Conservation (phyloP, 257 asterid genomes). For the Eustoma russellianum region DNA sequence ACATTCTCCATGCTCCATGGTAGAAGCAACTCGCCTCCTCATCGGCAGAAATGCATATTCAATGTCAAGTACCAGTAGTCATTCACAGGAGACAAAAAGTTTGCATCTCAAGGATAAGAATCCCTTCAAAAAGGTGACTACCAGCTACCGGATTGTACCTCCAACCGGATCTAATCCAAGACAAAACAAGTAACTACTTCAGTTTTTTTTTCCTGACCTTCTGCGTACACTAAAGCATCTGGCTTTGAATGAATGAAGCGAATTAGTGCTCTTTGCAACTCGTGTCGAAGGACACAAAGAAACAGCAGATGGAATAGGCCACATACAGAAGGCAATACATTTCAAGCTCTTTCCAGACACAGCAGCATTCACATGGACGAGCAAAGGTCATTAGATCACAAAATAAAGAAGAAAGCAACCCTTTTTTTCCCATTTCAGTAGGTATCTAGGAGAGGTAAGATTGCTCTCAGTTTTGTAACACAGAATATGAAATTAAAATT, state of each 20-base stretch:
- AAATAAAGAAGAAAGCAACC: too few relatives aligned
- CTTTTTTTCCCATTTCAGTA: too few relatives aligned
- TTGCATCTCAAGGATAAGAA: slow-evolving; percentile 5
- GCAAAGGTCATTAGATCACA: too few relatives aligned
- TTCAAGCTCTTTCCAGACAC: neutral
- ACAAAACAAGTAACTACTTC: slow-evolving; percentile 21
- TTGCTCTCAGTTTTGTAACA: too few relatives aligned
- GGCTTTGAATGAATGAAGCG: slow-evolving; percentile 1
- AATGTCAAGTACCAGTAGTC: slow-evolving; percentile 1
- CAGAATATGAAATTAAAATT: too few relatives aligned
- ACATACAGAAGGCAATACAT: slow-evolving; percentile 1
- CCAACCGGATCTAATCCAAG: slow-evolving; percentile 26
- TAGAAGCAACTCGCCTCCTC: slow-evolving; percentile 8
- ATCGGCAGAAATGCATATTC: slow-evolving; percentile 1
- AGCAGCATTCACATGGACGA: too few relatives aligned
- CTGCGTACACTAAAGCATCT: neutral
- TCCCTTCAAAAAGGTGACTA: slow-evolving; percentile 14
- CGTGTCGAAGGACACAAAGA: slow-evolving; percentile 5
- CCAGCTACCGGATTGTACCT: slow-evolving; percentile 21
- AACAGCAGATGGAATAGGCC: slow-evolving; percentile 5
- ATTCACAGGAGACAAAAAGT: slow-evolving; percentile 9
- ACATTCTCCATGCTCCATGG: slow-evolving; percentile 1
- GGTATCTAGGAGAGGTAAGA: too few relatives aligned
- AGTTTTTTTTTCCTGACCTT: neutral
- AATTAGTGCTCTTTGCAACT: slow-evolving; percentile 12